Percentiles rank a stretch among this genome's conserved stretches.
phyloP scores from a whole-genome alignment of 1,284 basidiomycete genomes.

The Ceratobasidium sp. region DNA sequence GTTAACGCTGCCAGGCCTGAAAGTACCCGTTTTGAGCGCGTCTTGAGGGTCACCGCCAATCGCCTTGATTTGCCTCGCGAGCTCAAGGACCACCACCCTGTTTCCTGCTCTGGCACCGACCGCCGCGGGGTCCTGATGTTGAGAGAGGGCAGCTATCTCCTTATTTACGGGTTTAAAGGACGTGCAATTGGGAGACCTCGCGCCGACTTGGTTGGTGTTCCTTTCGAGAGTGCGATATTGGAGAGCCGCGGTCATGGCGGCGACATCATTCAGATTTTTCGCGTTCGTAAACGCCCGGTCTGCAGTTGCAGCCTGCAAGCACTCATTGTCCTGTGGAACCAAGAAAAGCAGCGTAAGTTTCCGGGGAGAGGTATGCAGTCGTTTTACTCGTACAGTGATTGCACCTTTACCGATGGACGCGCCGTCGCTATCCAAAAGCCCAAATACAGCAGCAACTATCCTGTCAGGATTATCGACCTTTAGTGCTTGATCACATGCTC shows the following conservation, averaged over 20 bases:
- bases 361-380: neutral
- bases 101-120: constrained; percentile 69
- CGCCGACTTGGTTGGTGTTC: constrained; percentile 71
- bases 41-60: constrained; percentile 72
- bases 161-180: constrained; percentile 70
- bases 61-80: constrained; percentile 71
- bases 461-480: constrained; percentile 69
- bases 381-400: constrained; percentile 60
- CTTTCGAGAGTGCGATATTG: constrained; percentile 76
- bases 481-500: constrained; percentile 63
- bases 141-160: constrained; percentile 74
- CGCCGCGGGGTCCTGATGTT: constrained; percentile 76
- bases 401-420: constrained; percentile 67
- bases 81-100: constrained; percentile 70
- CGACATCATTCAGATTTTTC: constrained; percentile 69
- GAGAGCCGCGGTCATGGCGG: constrained; percentile 70
- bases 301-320: constrained; percentile 67
- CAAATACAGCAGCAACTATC: constrained; percentile 74
- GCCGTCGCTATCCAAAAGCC: constrained; percentile 72
- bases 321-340: constrained; percentile 65
- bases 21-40: constrained; percentile 73
- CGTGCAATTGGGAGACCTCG: constrained; percentile 65
- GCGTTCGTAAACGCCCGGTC: constrained; percentile 73
- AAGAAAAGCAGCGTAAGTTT: neutral
- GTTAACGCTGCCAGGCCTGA: constrained; percentile 67